Evolutionary conservation across 345 rosid species (phyloP).

Genomic region (Brassica incana): DNA sequence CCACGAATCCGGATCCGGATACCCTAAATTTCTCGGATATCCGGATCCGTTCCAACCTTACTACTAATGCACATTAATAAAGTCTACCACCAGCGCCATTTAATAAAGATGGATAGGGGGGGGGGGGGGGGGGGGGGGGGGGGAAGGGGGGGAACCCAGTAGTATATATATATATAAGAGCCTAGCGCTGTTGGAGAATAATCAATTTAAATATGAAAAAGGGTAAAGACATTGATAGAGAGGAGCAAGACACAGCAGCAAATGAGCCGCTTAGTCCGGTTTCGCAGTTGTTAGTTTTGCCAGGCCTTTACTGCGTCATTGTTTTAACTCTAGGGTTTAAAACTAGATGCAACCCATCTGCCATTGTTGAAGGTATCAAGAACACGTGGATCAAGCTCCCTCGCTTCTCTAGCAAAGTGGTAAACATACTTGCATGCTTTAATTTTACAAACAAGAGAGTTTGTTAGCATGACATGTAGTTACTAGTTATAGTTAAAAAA

Average conservation of each 20-base stretch:
- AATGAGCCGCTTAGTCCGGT: constrained; percentile 23
- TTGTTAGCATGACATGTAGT: neutral
- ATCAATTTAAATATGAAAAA: neutral
- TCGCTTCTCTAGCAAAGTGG: constrained; percentile 74
- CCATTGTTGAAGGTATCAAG: constrained; percentile 48
- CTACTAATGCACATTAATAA: too few species aligned
- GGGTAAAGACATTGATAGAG: constrained; percentile 4
- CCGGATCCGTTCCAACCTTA: too few species aligned
- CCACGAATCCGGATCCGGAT: too few species aligned
- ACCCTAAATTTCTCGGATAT: too few species aligned
- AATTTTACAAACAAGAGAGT: neutral
- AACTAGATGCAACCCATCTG: constrained; percentile 42
- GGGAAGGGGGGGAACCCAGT: too few species aligned
- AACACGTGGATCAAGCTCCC: constrained; percentile 66
- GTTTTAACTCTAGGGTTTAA: constrained; percentile 52
- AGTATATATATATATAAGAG: too few species aligned
- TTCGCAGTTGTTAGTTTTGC: constrained; percentile 2
- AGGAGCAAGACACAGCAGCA: neutral
- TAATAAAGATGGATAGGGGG: too few species aligned
- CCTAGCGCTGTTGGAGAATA: neutral
- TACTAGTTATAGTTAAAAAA: too few species aligned
- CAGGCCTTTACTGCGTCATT: constrained; percentile 38
- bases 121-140: too few species aligned
- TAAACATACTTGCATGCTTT: constrained; percentile 24
- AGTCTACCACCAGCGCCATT: too few species aligned